Evolutionary conservation across 371 early-diverging fungal genomes (phyloP).

Genomic region (Syncephalastrum sp.): DNA sequence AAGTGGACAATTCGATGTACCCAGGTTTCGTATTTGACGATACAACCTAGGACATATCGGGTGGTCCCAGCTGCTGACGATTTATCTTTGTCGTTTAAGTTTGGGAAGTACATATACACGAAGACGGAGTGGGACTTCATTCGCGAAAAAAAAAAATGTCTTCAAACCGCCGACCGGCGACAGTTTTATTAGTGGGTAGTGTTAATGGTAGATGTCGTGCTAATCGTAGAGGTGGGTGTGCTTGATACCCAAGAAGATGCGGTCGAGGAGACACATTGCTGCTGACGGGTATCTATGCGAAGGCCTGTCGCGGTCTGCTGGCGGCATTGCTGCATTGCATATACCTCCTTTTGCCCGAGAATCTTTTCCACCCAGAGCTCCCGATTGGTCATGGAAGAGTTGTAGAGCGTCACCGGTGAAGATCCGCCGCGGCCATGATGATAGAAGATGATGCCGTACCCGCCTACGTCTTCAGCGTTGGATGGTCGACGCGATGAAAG

Average conservation of each 20-base stretch:
- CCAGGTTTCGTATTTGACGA: too few species aligned
- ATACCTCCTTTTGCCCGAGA: constrained; percentile 53
- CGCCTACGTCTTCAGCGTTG: constrained; percentile 51
- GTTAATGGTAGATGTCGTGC: constrained; percentile 1
- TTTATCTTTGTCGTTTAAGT: too few species aligned
- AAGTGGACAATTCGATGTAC: too few species aligned
- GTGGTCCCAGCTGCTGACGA: too few species aligned
- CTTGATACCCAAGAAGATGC: not conserved
- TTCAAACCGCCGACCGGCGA: too few species aligned
- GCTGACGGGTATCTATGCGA: too few species aligned
- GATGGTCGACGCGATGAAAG: constrained; percentile 29
- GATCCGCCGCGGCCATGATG: constrained; percentile 73
- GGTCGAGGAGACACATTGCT: too few species aligned
- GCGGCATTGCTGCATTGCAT: not conserved
- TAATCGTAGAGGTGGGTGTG: not conserved
- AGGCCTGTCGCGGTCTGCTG: not conserved
- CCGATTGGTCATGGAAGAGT: constrained; percentile 67
- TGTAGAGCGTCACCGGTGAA: constrained; percentile 66
- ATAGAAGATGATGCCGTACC: constrained; percentile 63
- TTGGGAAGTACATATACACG: too few species aligned
- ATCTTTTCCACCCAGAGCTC: constrained; percentile 83
- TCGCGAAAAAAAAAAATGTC: too few species aligned
- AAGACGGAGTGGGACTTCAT: too few species aligned
- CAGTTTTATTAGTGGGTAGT: constrained; percentile 1
- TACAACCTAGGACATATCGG: too few species aligned